Conservation (phyloP, 768 basidiomycete genomes). For the Suillus luteus region DNA sequence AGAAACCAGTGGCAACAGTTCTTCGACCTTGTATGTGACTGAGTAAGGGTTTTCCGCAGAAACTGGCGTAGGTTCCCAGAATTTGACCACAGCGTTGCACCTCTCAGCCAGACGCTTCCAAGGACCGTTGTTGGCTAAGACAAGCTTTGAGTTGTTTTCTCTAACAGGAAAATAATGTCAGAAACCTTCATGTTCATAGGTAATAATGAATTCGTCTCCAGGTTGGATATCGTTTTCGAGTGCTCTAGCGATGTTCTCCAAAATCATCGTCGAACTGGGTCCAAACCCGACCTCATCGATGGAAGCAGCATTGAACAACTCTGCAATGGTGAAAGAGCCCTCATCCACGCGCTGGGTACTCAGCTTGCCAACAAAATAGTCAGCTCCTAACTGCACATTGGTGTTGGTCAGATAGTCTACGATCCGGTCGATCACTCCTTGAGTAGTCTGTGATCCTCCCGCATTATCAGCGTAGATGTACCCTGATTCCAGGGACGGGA, state of each 20-base stretch:
- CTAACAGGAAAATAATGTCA: not conserved
- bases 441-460: constrained; percentile 67
- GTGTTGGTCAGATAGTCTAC: constrained; percentile 69
- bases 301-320: constrained; percentile 65
- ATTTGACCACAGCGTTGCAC: constrained; percentile 52
- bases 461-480: constrained; percentile 79
- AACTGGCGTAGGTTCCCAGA: constrained; percentile 56
- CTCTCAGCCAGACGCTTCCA: constrained; percentile 77
- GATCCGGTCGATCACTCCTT: constrained; percentile 57
- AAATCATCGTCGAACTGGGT: constrained; percentile 63
- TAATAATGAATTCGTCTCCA: constrained; percentile 78
- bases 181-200: constrained; percentile 77
- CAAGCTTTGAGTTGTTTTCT: not conserved
- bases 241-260: constrained; percentile 69
- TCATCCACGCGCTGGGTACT: constrained; percentile 54
- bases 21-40: constrained; percentile 51
- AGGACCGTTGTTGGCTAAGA: constrained; percentile 66
- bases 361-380: constrained; percentile 58
- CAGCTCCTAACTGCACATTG: constrained; percentile 74
- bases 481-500: constrained; percentile 60
- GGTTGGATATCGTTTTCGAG: constrained; percentile 53
- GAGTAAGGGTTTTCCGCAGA: constrained; percentile 67
- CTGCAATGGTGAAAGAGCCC: constrained; percentile 52
- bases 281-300: constrained; percentile 68
- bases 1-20: constrained; percentile 63